Base-by-base conservation (phyloP, 2,329 filamentous ascomycete genomes). In the Colletotrichum ledebouriae region DNA sequence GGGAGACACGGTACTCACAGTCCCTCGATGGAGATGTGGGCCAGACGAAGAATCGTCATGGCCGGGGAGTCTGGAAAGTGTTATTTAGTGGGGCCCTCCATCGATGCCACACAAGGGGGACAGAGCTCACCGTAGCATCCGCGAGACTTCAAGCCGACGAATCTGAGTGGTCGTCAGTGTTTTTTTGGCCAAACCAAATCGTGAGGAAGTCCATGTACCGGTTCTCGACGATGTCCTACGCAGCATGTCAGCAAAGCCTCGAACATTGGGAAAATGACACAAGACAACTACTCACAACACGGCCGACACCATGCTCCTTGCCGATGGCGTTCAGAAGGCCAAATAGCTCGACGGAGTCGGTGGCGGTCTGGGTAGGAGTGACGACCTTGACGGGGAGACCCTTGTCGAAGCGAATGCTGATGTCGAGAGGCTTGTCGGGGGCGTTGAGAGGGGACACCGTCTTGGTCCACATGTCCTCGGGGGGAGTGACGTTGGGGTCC, bases 381-480 rank as follows among this genome's bases (percentile, higher is more conserved):
- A 82, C 81, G 15, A 92, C 81, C 83, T 91, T 92, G 75, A 86
- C 80, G 33, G 89, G 90, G 33, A 92, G 79, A 76, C 90, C 90
- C 82, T 91, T 87, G 73, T 89, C 83, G 76, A 93, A 93, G 78
- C 85, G 80, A 62, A 93, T 76, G 47, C 87, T 87, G 80, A 92
- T 87, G 76, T 91, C 85, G 72, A 86, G 84, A 12, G 90, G 88
- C 74, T 85, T 79, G 73, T 92, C 84, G 53, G 90, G 90, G 1
- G 89, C 90, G 68, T 86, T 83, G 65, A 85, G 79, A n/a, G 90
- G 90, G 12, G 20, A 74, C 22, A 79, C 73, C n/a, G 85, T 86
- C 74, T 87, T 81, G 73, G 85, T 93, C 91, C 91, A 94, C 85
- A 94, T 89, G 74, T 92, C 88, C 72, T 87, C 82, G 20, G 90